phyloP scores from a whole-genome alignment of 2,329 filamentous ascomycete species.

The Diaporthe destruens region DNA sequence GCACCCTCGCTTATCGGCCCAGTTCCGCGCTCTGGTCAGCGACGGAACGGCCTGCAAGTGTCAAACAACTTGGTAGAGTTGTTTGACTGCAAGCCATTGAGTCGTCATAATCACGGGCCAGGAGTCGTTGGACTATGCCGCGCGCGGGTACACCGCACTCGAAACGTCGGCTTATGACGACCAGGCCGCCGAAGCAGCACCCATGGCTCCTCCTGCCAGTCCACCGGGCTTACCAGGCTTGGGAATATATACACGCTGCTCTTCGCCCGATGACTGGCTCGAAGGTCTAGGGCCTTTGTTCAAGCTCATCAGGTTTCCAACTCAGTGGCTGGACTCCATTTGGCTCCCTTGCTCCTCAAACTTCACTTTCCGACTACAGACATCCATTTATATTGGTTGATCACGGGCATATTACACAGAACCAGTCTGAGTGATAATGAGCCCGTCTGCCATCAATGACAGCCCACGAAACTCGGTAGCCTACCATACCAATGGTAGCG shows the following conservation, averaged over 20 bases:
- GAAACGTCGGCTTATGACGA: conserved; percentile 37
- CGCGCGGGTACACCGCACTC: conserved; percentile 14
- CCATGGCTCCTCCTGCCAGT: background rate
- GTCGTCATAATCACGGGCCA: conserved; percentile 27
- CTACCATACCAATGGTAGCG: conserved; percentile 46
- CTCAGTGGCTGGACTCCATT: background rate
- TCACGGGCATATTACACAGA: conserved; percentile 15
- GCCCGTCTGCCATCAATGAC: conserved; percentile 69
- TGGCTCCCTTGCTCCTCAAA: background rate
- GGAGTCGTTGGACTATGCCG: conserved; percentile 3
- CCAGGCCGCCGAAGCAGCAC: conserved; percentile 6
- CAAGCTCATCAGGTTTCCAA: background rate
- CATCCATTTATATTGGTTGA: conserved; percentile 3
- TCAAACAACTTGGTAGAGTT: conserved; percentile 35
- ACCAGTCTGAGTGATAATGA: conserved; percentile 59
- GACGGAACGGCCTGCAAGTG: conserved; percentile 35
- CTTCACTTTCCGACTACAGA: background rate
- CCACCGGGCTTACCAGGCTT: background rate
- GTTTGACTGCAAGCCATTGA: conserved; percentile 23
- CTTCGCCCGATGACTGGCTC: background rate
- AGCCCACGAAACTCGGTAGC: conserved; percentile 60
- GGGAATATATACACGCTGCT: conserved; percentile 38
- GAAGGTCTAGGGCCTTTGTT: background rate
- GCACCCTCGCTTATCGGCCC: conserved; percentile 34
- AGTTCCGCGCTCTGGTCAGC: conserved; percentile 34